Conservation (phyloP, 2,329 filamentous ascomycete species). For the Fusarium transvaalense region DNA sequence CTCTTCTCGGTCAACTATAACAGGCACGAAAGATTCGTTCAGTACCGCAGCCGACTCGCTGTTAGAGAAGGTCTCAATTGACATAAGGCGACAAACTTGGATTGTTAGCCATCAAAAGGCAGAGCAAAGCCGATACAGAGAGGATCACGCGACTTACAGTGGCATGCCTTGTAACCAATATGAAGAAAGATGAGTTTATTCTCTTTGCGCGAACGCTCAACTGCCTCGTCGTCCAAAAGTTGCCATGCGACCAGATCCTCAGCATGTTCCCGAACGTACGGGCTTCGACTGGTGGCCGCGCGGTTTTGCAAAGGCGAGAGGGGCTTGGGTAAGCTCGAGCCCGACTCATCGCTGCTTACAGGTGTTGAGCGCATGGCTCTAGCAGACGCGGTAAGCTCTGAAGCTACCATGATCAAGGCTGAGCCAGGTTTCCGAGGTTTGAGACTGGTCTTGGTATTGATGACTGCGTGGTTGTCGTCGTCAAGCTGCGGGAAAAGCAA, state of each 20-base stretch:
- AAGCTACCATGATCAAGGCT: constrained; percentile 53
- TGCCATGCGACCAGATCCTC: constrained; percentile 93
- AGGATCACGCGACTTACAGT: constrained; percentile 73
- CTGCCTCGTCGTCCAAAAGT: constrained; percentile 81
- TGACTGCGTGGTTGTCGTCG: constrained; percentile 10
- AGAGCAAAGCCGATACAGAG: not conserved
- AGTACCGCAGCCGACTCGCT: constrained; percentile 82
- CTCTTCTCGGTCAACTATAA: constrained; percentile 94
- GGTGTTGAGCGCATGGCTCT: constrained; percentile 50
- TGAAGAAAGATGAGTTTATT: constrained; percentile 94
- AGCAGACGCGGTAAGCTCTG: constrained; percentile 55
- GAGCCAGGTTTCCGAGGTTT: not conserved
- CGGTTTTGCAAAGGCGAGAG: constrained; percentile 53
- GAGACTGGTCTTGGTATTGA: not conserved
- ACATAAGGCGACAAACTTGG: constrained; percentile 88
- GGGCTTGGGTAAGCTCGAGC: constrained; percentile 36
- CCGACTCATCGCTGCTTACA: constrained; percentile 38
- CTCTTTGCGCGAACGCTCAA: constrained; percentile 80
- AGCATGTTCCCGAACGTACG: constrained; percentile 77
- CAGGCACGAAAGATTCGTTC: constrained; percentile 88
- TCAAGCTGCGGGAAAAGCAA: constrained; percentile 17
- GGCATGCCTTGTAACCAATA: constrained; percentile 94
- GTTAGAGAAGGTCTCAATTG: constrained; percentile 90
- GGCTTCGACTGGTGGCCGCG: constrained; percentile 58
- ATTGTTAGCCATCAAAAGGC: constrained; percentile 34